Conservation (phyloP, 139 green algal species). For the Pleodorina starrii region DNA sequence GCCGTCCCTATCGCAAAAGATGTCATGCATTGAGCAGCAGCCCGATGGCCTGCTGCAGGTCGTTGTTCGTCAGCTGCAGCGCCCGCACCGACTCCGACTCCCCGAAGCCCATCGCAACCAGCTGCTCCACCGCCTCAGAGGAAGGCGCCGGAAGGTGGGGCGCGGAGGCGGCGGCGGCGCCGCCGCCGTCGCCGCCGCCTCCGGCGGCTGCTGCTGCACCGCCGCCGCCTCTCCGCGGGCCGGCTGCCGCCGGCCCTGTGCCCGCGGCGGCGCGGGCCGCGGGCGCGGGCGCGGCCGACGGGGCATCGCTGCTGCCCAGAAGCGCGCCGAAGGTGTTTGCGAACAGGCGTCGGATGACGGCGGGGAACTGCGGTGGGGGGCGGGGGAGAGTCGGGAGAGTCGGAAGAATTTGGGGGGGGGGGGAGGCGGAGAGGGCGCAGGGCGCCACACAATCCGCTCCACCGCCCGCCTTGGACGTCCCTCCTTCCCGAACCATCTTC, state of each 20-base stretch:
- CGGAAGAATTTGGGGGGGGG: no score
- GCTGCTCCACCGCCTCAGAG: constrained; percentile 70
- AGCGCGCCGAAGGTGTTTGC: constrained; percentile 7
- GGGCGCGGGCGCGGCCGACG: neutral
- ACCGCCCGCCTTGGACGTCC: no score
- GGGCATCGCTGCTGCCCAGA: constrained; percentile 20
- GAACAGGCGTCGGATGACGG: constrained; percentile 14
- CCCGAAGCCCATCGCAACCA: constrained; percentile 80
- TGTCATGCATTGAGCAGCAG: constrained; percentile 59
- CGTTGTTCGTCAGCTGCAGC: constrained; percentile 69
- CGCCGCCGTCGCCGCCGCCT: neutral
- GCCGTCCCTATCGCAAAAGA: no score
- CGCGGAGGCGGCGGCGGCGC: neutral
- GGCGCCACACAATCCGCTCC: no score
- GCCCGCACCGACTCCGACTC: constrained; percentile 51
- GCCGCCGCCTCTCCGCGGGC: neutral
- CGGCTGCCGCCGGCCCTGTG: neutral
- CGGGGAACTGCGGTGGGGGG: constrained; percentile 40
- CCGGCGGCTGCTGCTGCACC: neutral
- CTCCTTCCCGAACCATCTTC: no score
- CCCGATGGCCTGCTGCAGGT: constrained; percentile 69
- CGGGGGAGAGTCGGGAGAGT: no score
- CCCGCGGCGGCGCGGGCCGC: neutral
- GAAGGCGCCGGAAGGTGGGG: constrained; percentile 53
- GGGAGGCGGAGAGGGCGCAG: no score